Evolutionary conservation across 2,329 filamentous ascomycete genomes (phyloP), one percentile per base, ranked within the genome.

Genomic region (Alternaria novae-zelandiae): DNA sequence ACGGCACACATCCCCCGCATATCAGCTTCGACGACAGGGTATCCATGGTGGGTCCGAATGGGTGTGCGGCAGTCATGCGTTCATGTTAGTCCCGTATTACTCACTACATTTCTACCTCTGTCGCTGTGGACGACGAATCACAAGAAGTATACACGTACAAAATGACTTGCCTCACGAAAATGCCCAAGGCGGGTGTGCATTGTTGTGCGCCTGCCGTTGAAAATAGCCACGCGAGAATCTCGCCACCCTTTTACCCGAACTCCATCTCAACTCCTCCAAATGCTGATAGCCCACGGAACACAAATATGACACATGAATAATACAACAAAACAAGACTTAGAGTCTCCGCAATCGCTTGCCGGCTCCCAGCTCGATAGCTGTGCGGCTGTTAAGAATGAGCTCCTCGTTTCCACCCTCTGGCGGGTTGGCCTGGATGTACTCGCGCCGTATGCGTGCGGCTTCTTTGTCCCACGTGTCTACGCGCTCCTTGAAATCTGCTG

Each of bases 401-500:
- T 74, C 74, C 54, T 75, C 74, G 53, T 69, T 73, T 17, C 74
- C 76, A 10, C 69, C 67, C 21, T 74, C 69, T 4, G 74, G 76
- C 8, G 78, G 77, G 45, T 81, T 69, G 13, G 72, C 70, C 57
- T 76, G 68, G n/a, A 80, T 79, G 62, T 82, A 83, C 64, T 83
- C 82, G 47, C 72, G 71, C 54, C 82, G 74, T 57, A 85, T 83
- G 36, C 79, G 75, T 25, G 83, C 80, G 4, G 91, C 90, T 60
- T 89, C 86, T 20, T 80, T 82, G 74, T 96, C 92, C 93, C 94
- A 98, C 59, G 86, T 85, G 54, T 85, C 86, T 9, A 87, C 84
- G n/a, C 86, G 84, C 54, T 85, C 84, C 50, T 89, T 88, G 78
- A 88, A 93, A 21, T 84, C 83, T 15, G 83, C 84, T 57, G 91